Percentiles rank a stretch among this genome's conserved stretches.
These are phyloP conservation scores for Kluyveromyces nonfermentans DNA, from an alignment of 805 yeast genomes.

Conservation along the genomic window DNA sequence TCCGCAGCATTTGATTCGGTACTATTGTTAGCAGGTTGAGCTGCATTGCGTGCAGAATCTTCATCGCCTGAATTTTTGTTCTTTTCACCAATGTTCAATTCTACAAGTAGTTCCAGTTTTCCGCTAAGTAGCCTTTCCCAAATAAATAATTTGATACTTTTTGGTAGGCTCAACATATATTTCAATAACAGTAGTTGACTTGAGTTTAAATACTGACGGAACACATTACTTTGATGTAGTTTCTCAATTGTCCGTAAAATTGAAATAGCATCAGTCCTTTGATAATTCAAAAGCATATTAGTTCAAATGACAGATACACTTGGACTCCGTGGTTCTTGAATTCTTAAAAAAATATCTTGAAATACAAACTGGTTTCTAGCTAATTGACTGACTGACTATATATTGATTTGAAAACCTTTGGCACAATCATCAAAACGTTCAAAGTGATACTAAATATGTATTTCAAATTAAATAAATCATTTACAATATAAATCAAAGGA, in stretches of 20 bases:
- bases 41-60: neutral
- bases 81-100: conserved; percentile 9
- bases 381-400: neutral
- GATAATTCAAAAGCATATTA: conserved; percentile 17
- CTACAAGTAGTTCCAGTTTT: conserved; percentile 22
- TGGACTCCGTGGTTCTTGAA: neutral
- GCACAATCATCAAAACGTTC: neutral
- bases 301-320: neutral
- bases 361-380: neutral
- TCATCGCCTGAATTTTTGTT: neutral
- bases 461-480: too few species aligned
- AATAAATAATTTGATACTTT: conserved; percentile 20
- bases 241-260: conserved; percentile 30
- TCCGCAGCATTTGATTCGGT: conserved; percentile 8
- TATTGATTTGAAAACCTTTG: neutral
- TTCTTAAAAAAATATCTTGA: neutral
- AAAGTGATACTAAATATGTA: neutral
- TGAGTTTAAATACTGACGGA: conserved; percentile 43
- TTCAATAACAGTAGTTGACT: conserved; percentile 46
- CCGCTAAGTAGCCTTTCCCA: conserved; percentile 40
- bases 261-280: conserved; percentile 22
- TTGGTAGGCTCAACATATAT: conserved; percentile 33
- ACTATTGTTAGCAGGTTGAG: neutral
- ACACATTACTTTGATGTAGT: conserved; percentile 31
- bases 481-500: too few species aligned